These are phyloP conservation scores for Coelastrella sp. DNA, from an alignment of 139 green algal genomes.

Conservation along the genomic window DNA sequence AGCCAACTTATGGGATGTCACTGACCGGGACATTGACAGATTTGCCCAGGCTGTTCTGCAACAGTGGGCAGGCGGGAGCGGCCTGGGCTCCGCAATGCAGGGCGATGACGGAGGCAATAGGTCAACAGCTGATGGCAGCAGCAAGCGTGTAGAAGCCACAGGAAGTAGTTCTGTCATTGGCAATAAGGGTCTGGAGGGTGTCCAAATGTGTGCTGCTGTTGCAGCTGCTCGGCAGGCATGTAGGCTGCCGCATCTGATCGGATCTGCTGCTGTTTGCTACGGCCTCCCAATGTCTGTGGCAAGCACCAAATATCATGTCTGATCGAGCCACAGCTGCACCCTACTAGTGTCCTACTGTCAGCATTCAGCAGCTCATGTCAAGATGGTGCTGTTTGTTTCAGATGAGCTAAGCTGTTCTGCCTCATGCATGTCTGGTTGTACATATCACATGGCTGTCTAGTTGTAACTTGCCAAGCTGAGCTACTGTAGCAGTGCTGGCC, in stretches of 20 bases:
- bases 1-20: conserved; percentile 98
- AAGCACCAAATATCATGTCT: no score
- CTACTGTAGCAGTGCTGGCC: no score
- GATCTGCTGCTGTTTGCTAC: conserved; percentile 91
- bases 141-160: neutral
- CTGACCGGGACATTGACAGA: conserved; percentile 94
- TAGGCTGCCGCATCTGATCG: conserved; percentile 85
- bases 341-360: no score
- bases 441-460: no score
- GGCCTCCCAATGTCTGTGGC: conserved; percentile 72
- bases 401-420: no score
- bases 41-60: conserved; percentile 78
- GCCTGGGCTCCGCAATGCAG: neutral
- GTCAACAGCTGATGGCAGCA: conserved; percentile 6
- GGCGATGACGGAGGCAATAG: neutral
- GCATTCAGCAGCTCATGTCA: no score
- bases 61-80: neutral
- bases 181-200: neutral
- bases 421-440: no score
- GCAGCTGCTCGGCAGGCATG: conserved; percentile 68
- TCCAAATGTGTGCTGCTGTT: conserved; percentile 60
- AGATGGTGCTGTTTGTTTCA: no score
- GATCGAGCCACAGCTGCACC: no score
- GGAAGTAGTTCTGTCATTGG: no score
- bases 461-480: no score